Base-by-base conservation (phyloP, 2,329 filamentous ascomycete species). In the Fusarium pseudograminearum region DNA sequence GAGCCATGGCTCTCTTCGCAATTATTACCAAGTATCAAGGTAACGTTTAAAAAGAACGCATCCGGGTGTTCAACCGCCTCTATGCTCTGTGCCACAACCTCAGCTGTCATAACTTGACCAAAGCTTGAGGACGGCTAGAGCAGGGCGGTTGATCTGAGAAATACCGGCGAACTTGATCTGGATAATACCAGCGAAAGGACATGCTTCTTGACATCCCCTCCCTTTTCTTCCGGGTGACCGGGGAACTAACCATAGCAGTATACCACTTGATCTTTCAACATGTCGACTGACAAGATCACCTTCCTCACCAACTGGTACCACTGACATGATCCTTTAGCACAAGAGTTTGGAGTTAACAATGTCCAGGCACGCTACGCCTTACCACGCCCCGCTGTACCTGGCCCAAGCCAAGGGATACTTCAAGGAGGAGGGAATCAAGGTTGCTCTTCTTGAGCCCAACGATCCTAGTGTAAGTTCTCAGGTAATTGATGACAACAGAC, bases 171-270 rank as follows among this genome's bases (percentile, higher is more conserved):
- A 93, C 90, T 93, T 93, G 90, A 92, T 91, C 90, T 91, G 89
- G 89, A 90, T 90, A 92, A 92, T 92, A 86, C 90, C 90, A 92
- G 91, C 91, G 91, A 90, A 93, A 93, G 91, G 89, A 93, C 88
- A 90, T 93, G 91, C 91, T 91, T 90, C 87, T 88, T 85, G 82
- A 75, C 69, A 79, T 78, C 79, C 76, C 64, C 65, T 40, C 24
- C 76, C 60, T 24, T 48, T 47, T 31, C n/a, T 54, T 74, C 76
- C 73, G 65, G 61, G 55, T 57, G 73, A 73, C 77, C 74, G 78
- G 76, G 53, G 69, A 77, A 83, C 84, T 88, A 79, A 88, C 83
- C 76, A 72, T 67, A 70, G 74, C 77, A 88, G 83, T 78, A 76
- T 76, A 73, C 51, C 69, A 73, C 76, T 79, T 82, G 79, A 82